Conservation (phyloP, 2,329 filamentous ascomycete species). For the Aspergillus ochraceoroseus region DNA sequence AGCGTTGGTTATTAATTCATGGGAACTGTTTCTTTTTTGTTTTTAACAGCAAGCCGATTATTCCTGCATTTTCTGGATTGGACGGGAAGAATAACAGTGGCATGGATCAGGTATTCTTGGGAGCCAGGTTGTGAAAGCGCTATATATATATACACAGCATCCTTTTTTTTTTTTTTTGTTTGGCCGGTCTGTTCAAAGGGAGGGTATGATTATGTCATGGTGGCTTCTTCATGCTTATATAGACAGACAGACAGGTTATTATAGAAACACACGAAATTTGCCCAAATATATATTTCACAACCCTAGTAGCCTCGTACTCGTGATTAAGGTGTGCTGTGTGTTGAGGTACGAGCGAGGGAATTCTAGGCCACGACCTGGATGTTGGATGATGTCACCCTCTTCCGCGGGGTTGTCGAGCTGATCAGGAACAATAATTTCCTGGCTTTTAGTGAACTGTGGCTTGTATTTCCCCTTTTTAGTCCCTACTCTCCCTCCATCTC, state of each 20-base stretch:
- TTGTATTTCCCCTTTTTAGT: background rate
- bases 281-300: too few species aligned
- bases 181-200: slow-evolving; percentile 10
- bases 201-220: slow-evolving; percentile 9
- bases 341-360: too few species aligned
- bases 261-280: too few species aligned
- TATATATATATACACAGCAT: slow-evolving; percentile 3
- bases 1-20: slow-evolving; percentile 20
- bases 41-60: slow-evolving; percentile 21
- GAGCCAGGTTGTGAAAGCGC: slow-evolving; percentile 19
- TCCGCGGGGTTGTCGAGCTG: slow-evolving; percentile 18
- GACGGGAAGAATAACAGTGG: slow-evolving; percentile 14
- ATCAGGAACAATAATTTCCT: slow-evolving; percentile 16
- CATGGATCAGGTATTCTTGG: slow-evolving; percentile 13
- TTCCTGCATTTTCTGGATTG: slow-evolving; percentile 9
- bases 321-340: too few species aligned
- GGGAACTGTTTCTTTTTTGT: slow-evolving; percentile 13
- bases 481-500: background rate
- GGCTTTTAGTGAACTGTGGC: too few species aligned
- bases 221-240: slow-evolving; percentile 14
- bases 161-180: slow-evolving; percentile 8
- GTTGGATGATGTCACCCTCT: slow-evolving; percentile 23
- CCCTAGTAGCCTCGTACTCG: too few species aligned
- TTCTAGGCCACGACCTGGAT: slow-evolving; percentile 1
- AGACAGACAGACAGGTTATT: slow-evolving; percentile 14